Conservation (phyloP, 2,329 filamentous ascomycete genomes). For the Aspergillus quadricinctus region DNA sequence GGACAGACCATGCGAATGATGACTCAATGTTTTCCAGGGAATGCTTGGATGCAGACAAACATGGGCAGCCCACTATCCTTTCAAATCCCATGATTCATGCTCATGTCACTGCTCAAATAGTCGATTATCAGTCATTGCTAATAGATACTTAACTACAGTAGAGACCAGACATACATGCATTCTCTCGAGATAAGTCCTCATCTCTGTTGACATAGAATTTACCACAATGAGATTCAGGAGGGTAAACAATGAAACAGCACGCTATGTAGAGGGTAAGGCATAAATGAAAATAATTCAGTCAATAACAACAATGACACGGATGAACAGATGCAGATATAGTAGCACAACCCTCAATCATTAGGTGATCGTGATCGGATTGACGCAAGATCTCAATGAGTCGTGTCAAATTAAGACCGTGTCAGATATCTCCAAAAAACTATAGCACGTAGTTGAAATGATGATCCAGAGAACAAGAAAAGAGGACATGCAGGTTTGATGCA, state of each 20-base stretch:
- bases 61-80: too few species aligned
- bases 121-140: background rate
- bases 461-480: background rate
- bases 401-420: background rate
- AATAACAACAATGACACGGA: too few species aligned
- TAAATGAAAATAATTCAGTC: too few species aligned
- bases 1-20: background rate
- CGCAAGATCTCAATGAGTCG: background rate
- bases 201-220: background rate
- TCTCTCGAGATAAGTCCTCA: background rate
- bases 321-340: background rate
- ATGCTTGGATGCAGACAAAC: background rate
- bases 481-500: background rate
- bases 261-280: background rate
- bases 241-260: background rate
- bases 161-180: background rate
- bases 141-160: background rate
- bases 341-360: background rate
- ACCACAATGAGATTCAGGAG: background rate
- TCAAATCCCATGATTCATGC: too few species aligned
- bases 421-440: background rate
- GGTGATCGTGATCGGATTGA: background rate
- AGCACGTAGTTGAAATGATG: background rate
- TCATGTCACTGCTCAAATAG: too few species aligned
- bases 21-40: background rate